Conservation (phyloP, 2,329 filamentous ascomycete species). For the Arachnomyces sp. region DNA sequence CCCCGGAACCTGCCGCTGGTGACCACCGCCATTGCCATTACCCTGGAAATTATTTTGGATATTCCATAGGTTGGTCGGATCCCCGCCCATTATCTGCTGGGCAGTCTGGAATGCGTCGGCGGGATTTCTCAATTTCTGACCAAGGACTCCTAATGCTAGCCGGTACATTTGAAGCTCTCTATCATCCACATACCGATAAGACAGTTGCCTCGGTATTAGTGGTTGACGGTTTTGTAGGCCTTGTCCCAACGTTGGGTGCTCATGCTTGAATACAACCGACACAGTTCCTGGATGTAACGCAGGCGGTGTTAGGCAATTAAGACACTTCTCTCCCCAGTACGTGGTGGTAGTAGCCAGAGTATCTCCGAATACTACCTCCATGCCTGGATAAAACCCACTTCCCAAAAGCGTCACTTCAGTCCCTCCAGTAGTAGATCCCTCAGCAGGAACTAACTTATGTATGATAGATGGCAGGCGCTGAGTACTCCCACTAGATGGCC, state of each 20-base stretch:
- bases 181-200: slow-evolving; percentile 62
- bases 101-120: slow-evolving; percentile 42
- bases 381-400: slow-evolving; percentile 67
- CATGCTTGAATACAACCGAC: slow-evolving; percentile 59
- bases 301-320: slow-evolving; percentile 72
- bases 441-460: slow-evolving; percentile 73
- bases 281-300: slow-evolving; percentile 61
- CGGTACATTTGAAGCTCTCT: slow-evolving; percentile 42
- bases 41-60: slow-evolving; percentile 34
- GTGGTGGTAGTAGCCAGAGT: slow-evolving; percentile 63
- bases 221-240: slow-evolving; percentile 17
- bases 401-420: slow-evolving; percentile 83
- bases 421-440: slow-evolving; percentile 74
- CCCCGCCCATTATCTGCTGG: slow-evolving; percentile 41
- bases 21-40: slow-evolving; percentile 34
- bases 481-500: slow-evolving; percentile 41
- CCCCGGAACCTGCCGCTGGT: slow-evolving; percentile 39
- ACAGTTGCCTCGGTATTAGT: slow-evolving; percentile 41
- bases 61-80: slow-evolving; percentile 42
- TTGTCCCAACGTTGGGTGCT: slow-evolving; percentile 41
- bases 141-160: slow-evolving; percentile 37
- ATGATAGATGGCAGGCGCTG: slow-evolving; percentile 57
- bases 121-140: slow-evolving; percentile 40
- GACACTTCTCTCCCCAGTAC: slow-evolving; percentile 71
- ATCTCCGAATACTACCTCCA: slow-evolving; percentile 81